phyloP scores from a whole-genome alignment of 768 basidiomycete genomes.

The Russula brevipes region DNA sequence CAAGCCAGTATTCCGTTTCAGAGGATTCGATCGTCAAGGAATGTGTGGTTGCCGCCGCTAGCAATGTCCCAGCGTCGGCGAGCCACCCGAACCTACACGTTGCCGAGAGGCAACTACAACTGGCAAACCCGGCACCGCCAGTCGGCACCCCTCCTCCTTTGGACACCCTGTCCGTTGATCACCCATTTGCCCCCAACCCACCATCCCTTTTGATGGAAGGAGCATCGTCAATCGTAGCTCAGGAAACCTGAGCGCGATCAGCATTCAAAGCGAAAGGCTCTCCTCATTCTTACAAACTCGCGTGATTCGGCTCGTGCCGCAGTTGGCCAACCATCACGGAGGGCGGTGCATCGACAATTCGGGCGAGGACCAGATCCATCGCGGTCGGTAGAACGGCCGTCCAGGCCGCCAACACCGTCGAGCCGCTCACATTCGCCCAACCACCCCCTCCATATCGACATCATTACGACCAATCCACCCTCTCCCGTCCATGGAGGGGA shows the following conservation, averaged over 20 bases:
- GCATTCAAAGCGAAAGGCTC: slow-evolving; percentile 8
- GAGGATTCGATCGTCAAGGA: not conserved
- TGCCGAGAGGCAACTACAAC: not conserved
- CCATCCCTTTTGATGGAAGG: not conserved
- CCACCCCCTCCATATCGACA: not conserved
- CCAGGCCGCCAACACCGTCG: slow-evolving; percentile 1
- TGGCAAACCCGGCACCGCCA: not conserved
- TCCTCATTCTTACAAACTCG: not conserved
- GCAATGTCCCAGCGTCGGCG: slow-evolving; percentile 2
- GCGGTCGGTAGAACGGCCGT: not conserved
- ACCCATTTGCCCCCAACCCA: not conserved
- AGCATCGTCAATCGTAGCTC: not conserved
- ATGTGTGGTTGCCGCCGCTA: slow-evolving; percentile 3
- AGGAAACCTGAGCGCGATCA: not conserved
- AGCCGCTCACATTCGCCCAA: not conserved
- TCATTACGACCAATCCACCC: not conserved
- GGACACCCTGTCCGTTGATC: not conserved
- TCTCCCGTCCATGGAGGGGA: not conserved
- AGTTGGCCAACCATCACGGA: slow-evolving; percentile 3
- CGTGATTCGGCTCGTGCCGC: not conserved
- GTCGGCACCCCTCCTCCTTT: not conserved
- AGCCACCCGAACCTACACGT: not conserved
- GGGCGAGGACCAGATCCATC: slow-evolving; percentile 1
- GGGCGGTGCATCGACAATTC: slow-evolving; percentile 4
- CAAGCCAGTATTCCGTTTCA: not conserved